These are phyloP conservation scores for Luzula sylvatica DNA, from an alignment of 176 grass and related monocot genomes.

Conservation along the genomic window DNA sequence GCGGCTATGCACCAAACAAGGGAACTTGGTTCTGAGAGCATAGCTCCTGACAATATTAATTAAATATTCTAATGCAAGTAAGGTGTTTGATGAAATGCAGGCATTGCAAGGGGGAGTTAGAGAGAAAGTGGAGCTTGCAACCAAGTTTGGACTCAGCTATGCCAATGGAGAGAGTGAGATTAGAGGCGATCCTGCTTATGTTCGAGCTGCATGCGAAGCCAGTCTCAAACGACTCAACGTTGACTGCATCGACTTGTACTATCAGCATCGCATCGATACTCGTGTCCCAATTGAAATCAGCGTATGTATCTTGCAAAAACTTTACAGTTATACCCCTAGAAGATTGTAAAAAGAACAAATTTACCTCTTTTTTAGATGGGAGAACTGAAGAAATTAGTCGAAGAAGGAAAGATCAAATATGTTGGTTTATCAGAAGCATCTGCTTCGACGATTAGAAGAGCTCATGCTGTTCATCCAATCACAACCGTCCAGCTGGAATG, in stretches of 20 bases:
- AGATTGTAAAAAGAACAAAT: not conserved
- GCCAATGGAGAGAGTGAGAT: slow-evolving; percentile 9
- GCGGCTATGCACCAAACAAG: no score
- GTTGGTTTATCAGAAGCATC: slow-evolving; percentile 54
- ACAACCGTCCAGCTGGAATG: slow-evolving; percentile 51
- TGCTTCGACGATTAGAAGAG: slow-evolving; percentile 47
- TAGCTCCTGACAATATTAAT: no score
- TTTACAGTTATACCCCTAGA: not conserved
- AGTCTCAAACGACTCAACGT: slow-evolving; percentile 42
- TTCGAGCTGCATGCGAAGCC: slow-evolving; percentile 44
- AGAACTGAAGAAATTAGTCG: slow-evolving; percentile 51
- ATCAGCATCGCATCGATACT: slow-evolving; percentile 53
- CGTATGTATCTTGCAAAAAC: slow-evolving; percentile 24
- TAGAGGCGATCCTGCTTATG: slow-evolving; percentile 36
- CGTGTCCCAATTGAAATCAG: slow-evolving; percentile 56
- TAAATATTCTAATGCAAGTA: no score
- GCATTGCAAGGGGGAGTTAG: slow-evolving; percentile 31
- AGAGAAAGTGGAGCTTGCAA: slow-evolving; percentile 55
- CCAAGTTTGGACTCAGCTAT: slow-evolving; percentile 38
- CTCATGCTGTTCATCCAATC: slow-evolving; percentile 50
- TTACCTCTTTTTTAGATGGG: slow-evolving; percentile 23
- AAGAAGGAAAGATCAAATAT: slow-evolving; percentile 67
- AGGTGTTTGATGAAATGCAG: no score
- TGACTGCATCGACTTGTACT: slow-evolving; percentile 57
- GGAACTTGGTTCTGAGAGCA: no score